Conservation (phyloP, 768 basidiomycete genomes). For the Amanita brunnescens region DNA sequence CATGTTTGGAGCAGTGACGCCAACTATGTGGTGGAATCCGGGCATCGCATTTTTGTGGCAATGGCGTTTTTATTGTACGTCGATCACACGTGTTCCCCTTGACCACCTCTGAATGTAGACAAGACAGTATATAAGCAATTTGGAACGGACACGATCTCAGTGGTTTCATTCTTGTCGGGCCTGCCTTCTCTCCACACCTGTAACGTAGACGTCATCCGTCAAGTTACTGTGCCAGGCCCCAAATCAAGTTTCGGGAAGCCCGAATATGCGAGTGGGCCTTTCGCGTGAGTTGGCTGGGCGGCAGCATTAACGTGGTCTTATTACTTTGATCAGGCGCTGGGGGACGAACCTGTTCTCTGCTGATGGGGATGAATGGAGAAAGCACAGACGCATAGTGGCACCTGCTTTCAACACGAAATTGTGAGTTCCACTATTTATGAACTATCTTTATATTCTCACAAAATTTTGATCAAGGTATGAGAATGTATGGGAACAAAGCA, state of each 20-base stretch:
- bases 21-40: too few relatives aligned
- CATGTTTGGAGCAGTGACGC: too few relatives aligned
- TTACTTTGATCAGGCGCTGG: constrained; percentile 15
- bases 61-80: too few relatives aligned
- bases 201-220: constrained; percentile 38
- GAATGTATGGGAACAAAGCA: constrained; percentile 31
- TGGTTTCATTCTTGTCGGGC: constrained; percentile 31
- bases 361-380: constrained; percentile 36
- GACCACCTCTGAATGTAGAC: constrained; percentile 9
- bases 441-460: not conserved
- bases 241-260: constrained; percentile 35
- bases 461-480: constrained; percentile 23
- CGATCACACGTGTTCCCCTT: constrained; percentile 13
- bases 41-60: too few relatives aligned
- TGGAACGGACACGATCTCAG: constrained; percentile 30
- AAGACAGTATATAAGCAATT: constrained; percentile 28
- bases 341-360: constrained; percentile 38
- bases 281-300: constrained; percentile 21
- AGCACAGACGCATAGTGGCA: constrained; percentile 35
- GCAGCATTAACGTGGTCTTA: not conserved
- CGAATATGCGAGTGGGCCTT: constrained; percentile 18
- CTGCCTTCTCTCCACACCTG: constrained; percentile 29
- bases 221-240: constrained; percentile 31
- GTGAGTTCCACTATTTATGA: constrained; percentile 16
- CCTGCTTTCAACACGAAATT: constrained; percentile 35